Percentiles rank a stretch among this genome's conserved stretches.
These are phyloP conservation scores for Lasiosphaeris hirsuta DNA, from an alignment of 495 filamentous ascomycete species.

Conservation along the genomic window DNA sequence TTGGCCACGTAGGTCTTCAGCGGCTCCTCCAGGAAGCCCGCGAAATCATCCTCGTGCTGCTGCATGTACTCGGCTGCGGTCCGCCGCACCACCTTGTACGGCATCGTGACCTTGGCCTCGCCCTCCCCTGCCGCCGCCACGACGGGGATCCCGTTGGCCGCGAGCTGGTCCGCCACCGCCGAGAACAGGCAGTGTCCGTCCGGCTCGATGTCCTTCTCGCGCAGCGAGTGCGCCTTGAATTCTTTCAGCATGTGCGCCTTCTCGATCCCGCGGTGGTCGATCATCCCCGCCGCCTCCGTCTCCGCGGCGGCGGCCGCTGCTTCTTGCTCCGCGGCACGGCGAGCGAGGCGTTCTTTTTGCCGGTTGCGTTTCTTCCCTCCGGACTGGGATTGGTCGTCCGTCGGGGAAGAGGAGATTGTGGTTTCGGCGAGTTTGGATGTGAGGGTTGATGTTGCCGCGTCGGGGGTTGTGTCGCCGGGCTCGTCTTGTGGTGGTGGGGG, in stretches of 20 bases:
- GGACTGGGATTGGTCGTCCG: slow-evolving; percentile 7
- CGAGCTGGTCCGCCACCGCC: slow-evolving; percentile 82
- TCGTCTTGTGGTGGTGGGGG: slow-evolving; percentile 6
- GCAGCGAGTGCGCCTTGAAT: slow-evolving; percentile 59
- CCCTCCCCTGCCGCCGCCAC: slow-evolving; percentile 18
- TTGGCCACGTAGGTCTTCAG: slow-evolving; percentile 68
- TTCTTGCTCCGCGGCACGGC: slow-evolving; percentile 79
- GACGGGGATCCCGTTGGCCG: slow-evolving; percentile 38
- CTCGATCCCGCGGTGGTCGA: slow-evolving; percentile 72
- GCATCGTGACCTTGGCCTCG: slow-evolving; percentile 16
- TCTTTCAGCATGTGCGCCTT: slow-evolving; percentile 61
- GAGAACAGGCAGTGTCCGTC: slow-evolving; percentile 97
- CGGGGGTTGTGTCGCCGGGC: neutral
- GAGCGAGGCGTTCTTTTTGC: slow-evolving; percentile 85
- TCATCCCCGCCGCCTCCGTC: slow-evolving; percentile 68
- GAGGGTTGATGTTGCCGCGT: neutral
- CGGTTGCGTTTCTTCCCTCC: slow-evolving; percentile 74
- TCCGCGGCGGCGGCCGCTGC: slow-evolving; percentile 63
- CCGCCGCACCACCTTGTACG: slow-evolving; percentile 53
- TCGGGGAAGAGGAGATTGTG: no score
- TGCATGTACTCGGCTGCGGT: slow-evolving; percentile 57
- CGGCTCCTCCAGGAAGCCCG: slow-evolving; percentile 73
- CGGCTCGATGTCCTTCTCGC: slow-evolving; percentile 75
- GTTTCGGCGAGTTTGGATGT: no score
- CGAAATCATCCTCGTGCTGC: slow-evolving; percentile 51